Evolutionary conservation across 768 basidiomycete species (phyloP), one percentile per base, ranked within the genome.

Genomic region (Russula compacta): DNA sequence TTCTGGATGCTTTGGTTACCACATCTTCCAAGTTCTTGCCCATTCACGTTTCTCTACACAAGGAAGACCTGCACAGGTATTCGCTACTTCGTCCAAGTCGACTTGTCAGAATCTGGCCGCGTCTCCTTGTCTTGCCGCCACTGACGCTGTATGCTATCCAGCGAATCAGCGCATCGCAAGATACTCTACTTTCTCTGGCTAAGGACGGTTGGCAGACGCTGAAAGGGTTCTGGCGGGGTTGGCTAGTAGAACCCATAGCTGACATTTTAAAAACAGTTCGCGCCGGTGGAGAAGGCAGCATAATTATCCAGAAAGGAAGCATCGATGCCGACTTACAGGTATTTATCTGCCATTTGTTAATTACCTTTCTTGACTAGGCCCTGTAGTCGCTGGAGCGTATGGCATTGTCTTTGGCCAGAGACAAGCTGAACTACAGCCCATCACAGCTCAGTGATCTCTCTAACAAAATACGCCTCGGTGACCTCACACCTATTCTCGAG

Each of bases 361-460:
- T 42, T 48, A 44, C n/a, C 32, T 47, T 10, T 36, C 29, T 19
- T 51, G 44, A 64, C 53, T 15, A 2, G 9, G 29, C 17, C 33
- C 14, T 59, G 21, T 61, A 95, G 92, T 93, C 89, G 21, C 79
- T 98, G 29, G 90, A 98, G 72, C 81, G 95, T 32, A 98, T 98
- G 95, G 83, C 90, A 3, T 74, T 94, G 4, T 81, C 90, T 17
- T 79, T 98, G 2, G 93, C 90, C 1, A 78, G 80, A 60, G 95
- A 98, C 66, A 84, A 89, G 68, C 77, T 95, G 46, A 73, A 81
- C 29, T 87, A 91, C 60, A 75, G 76, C 2, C 73, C 81, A 5
- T 73, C 75, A 5, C 86, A 92, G 67, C 78, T 97, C n/a, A 78
- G 76, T 3, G 76, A 73, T 8, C 75, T 98, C 15, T 82, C 87